Evolutionary conservation across 768 basidiomycete genomes (phyloP).

Genomic region (Mycena rebaudengoi): DNA sequence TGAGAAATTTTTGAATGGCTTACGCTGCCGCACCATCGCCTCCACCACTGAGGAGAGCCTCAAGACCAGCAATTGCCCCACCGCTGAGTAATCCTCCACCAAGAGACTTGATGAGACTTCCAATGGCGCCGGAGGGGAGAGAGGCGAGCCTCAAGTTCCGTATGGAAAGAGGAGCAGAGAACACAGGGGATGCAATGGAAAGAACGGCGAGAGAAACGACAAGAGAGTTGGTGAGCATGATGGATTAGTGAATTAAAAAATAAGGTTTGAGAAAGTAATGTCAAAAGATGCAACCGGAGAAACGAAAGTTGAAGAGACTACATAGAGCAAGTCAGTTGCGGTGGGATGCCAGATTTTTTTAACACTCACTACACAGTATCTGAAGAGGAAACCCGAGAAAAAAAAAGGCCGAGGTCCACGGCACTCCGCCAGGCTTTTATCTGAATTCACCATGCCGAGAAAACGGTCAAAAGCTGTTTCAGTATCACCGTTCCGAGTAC

Average conservation of each 20-base stretch:
- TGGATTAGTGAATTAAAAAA: background rate
- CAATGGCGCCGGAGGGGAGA: slow-evolving; percentile 13
- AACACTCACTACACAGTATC: slow-evolving; percentile 24
- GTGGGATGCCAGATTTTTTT: background rate
- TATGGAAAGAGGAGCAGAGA: slow-evolving; percentile 8
- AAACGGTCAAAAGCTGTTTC: too few species aligned
- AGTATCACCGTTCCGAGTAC: too few species aligned
- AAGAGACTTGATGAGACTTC: slow-evolving; percentile 18
- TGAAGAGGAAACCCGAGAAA: slow-evolving; percentile 14
- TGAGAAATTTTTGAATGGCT: background rate
- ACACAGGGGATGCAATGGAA: slow-evolving; percentile 1
- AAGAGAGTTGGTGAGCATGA: slow-evolving; percentile 19
- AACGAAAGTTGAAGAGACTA: slow-evolving; percentile 13
- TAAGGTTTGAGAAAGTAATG: slow-evolving; percentile 4
- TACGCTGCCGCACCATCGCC: slow-evolving; percentile 4
- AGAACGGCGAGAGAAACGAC: slow-evolving; percentile 12
- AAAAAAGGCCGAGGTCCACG: slow-evolving; percentile 14
- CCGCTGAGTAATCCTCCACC: slow-evolving; percentile 16
- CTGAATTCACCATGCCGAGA: too few species aligned
- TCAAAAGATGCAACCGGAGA: slow-evolving; percentile 15
- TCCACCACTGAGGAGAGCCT: slow-evolving; percentile 3
- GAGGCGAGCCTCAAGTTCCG: slow-evolving; percentile 1
- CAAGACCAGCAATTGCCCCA: slow-evolving; percentile 12
- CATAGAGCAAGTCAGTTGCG: background rate
- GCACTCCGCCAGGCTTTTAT: too few species aligned